A percentile compares a stretch with the other conserved stretches of the same genome.
phyloP scores from a whole-genome alignment of 441 rosid genomes.

The Croton setiger region DNA sequence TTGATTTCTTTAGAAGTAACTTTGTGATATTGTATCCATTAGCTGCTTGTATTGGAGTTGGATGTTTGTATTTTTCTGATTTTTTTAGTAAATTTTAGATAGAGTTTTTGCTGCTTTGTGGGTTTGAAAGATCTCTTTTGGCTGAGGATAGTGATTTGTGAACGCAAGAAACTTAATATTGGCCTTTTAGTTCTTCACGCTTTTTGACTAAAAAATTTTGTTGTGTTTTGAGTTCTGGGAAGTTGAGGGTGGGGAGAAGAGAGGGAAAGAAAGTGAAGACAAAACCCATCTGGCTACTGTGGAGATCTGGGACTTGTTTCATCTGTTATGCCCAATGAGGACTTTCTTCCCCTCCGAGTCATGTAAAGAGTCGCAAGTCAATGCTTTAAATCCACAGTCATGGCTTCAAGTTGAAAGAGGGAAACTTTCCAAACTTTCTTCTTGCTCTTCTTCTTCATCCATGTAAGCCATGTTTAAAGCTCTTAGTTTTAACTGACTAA shows the following conservation, averaged over 20 bases:
- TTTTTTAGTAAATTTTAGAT: slow-evolving; percentile 19
- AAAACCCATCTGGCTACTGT: slow-evolving; percentile 50
- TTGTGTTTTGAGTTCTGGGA: slow-evolving; percentile 1
- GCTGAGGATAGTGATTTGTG: slow-evolving; percentile 27
- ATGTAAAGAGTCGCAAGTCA: slow-evolving; percentile 77
- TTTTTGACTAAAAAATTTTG: slow-evolving; percentile 9
- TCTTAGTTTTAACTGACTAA: slow-evolving; percentile 1
- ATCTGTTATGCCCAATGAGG: slow-evolving; percentile 89
- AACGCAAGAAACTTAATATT: slow-evolving; percentile 18
- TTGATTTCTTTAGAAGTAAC: slow-evolving; percentile 13
- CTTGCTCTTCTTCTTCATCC: slow-evolving; percentile 58
- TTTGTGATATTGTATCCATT: slow-evolving; percentile 21
- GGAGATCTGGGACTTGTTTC: slow-evolving; percentile 97
- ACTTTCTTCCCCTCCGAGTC: slow-evolving; percentile 75
- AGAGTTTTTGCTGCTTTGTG: slow-evolving; percentile 34
- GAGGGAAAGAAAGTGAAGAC: slow-evolving; percentile 15
- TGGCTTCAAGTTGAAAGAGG: slow-evolving; percentile 99
- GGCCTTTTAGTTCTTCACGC: slow-evolving; percentile 3
- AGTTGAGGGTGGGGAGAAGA: background rate
- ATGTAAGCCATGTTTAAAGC: slow-evolving; percentile 49
- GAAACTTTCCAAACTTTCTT: slow-evolving; percentile 57
- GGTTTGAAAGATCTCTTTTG: slow-evolving; percentile 23
- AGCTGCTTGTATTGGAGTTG: slow-evolving; percentile 14
- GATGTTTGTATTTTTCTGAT: slow-evolving; percentile 22
- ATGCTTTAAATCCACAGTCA: slow-evolving; percentile 90